Percentiles rank a stretch among this genome's conserved stretches.
These are phyloP conservation scores for Kitagawia praeruptora DNA, from an alignment of 129 eudicot species.

Conservation along the genomic window DNA sequence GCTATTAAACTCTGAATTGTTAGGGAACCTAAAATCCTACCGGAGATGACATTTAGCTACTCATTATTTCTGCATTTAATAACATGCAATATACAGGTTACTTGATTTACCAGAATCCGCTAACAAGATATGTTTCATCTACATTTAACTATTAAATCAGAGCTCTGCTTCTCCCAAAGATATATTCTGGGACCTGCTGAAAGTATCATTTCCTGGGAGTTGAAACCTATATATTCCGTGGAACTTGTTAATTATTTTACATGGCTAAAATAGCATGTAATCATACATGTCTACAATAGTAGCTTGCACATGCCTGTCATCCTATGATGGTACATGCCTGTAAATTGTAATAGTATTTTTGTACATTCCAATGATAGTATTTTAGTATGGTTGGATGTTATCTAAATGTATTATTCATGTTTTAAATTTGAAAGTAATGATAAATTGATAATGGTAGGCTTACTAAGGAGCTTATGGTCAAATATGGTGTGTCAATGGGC, in stretches of 20 bases:
- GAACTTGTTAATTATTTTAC: not conserved
- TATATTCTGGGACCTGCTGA: not conserved
- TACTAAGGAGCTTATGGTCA: not conserved
- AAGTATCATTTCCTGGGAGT: not conserved
- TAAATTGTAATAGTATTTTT: too few species aligned
- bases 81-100: not conserved
- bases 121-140: not conserved
- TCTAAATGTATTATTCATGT: not conserved
- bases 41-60: not conserved
- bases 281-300: not conserved
- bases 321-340: not conserved
- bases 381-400: not conserved
- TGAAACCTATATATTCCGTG: not conserved
- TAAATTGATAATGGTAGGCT: not conserved
- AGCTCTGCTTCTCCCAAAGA: not conserved
- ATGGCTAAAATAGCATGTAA: not conserved
- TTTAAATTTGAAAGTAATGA: not conserved
- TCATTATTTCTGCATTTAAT: not conserved
- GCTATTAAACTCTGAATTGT: too few species aligned
- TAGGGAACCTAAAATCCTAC: not conserved
- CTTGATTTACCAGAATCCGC: not conserved
- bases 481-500: not conserved
- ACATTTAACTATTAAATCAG: not conserved
- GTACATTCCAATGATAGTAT: not conserved
- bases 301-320: not conserved